A percentile compares a stretch with the other conserved stretches of the same genome.
phyloP scores from a whole-genome alignment of 805 yeast species.

The Starmerella ratchasimensis region DNA sequence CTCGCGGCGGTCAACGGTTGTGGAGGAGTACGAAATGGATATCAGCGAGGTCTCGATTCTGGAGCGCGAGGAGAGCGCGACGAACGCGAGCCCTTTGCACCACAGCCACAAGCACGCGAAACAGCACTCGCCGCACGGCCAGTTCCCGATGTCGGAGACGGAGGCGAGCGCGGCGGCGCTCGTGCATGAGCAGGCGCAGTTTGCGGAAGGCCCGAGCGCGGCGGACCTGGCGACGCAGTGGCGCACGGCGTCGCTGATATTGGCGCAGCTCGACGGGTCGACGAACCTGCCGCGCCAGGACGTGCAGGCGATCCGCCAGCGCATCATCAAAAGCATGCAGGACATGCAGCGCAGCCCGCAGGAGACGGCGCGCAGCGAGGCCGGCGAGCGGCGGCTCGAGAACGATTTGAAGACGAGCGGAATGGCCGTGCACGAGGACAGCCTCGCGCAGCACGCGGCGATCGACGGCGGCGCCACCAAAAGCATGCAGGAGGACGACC shows the following conservation, averaged over 20 bases:
- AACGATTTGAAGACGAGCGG: constrained; percentile 85
- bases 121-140: background rate
- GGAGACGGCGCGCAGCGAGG: constrained; percentile 44
- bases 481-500: constrained; percentile 31
- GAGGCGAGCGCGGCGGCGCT: constrained; percentile 16
- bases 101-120: background rate
- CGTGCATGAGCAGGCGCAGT: constrained; percentile 14
- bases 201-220: constrained; percentile 23
- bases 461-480: too few species aligned
- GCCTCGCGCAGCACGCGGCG: too few species aligned
- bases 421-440: constrained; percentile 45
- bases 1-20: background rate
- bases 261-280: constrained; percentile 68
- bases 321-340: constrained; percentile 62
- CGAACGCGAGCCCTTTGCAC: background rate
- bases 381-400: constrained; percentile 83
- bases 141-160: constrained; percentile 11
- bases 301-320: constrained; percentile 50
- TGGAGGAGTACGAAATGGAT: constrained; percentile 10
- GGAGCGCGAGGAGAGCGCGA: constrained; percentile 14
- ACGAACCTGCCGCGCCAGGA: constrained; percentile 39
- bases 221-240: constrained; percentile 73
- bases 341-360: constrained; percentile 49
- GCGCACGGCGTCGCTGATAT: constrained; percentile 92
- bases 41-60: constrained; percentile 16